Evolutionary conservation across 345 rosid genomes (phyloP).

Genomic region (Citrus trifoliata): DNA sequence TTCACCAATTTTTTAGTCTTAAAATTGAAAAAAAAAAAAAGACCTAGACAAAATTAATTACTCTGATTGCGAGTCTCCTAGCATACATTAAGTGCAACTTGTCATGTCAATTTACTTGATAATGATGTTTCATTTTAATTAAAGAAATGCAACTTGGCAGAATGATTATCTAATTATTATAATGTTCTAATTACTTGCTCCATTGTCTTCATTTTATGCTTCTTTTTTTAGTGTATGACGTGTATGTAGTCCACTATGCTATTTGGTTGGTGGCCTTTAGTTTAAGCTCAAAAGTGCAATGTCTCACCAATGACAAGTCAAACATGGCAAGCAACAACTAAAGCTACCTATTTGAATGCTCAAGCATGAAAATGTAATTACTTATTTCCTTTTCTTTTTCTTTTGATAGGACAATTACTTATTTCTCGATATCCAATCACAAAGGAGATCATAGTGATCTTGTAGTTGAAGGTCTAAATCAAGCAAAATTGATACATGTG

Average conservation of each 20-base stretch:
- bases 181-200: not conserved
- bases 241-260: not conserved
- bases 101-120: not conserved
- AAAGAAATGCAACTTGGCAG: not conserved
- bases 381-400: too few species aligned
- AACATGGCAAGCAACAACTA: not conserved
- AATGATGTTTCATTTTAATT: not conserved
- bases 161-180: not conserved
- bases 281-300: not conserved
- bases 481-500: too few species aligned
- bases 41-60: not conserved
- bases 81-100: not conserved
- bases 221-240: not conserved
- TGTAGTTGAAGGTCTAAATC: too few species aligned
- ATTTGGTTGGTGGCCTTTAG: not conserved
- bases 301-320: not conserved
- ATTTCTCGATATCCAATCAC: too few species aligned
- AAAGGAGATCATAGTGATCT: too few species aligned
- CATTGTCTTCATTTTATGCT: not conserved
- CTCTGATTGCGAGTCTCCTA: not conserved
- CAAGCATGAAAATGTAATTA: not conserved
- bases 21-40: too few species aligned
- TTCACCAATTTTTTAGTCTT: too few species aligned
- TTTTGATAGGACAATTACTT: too few species aligned
- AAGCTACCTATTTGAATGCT: not conserved